Evolutionary conservation across 352 stramenopile genomes (phyloP).

Genomic region (Pythium rishiriense): DNA sequence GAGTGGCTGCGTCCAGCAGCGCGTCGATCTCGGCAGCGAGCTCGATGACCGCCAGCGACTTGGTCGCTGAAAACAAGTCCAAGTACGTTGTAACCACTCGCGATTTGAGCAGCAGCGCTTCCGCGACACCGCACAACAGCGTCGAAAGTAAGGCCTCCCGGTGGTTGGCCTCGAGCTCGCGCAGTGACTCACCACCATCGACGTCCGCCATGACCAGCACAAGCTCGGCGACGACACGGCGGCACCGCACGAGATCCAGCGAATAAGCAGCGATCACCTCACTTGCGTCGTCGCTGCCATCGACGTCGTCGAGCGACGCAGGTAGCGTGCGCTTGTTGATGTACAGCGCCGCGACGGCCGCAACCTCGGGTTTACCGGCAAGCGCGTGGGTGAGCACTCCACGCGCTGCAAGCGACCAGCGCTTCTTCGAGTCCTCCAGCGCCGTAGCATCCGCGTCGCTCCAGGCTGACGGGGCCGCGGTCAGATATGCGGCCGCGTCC

Average conservation of each 20-base stretch:
- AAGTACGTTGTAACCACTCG: conserved; percentile 63
- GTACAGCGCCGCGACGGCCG: conserved; percentile 46
- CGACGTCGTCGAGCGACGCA: conserved; percentile 28
- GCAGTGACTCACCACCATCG: conserved; percentile 37
- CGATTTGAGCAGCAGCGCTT: conserved; percentile 54
- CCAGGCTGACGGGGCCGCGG: conserved; percentile 15
- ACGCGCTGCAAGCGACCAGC: conserved; percentile 51
- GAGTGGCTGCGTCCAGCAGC: conserved; percentile 39
- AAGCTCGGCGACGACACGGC: conserved; percentile 50
- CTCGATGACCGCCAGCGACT: conserved; percentile 57
- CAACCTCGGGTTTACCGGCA: conserved; percentile 57
- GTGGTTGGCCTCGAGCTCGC: conserved; percentile 53
- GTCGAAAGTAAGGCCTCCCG: conserved; percentile 68
- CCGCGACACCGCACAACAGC: conserved; percentile 52
- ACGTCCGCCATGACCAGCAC: conserved; percentile 39
- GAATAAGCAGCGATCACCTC: conserved; percentile 49
- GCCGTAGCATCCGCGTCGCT: conserved; percentile 12
- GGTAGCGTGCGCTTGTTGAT: conserved; percentile 51
- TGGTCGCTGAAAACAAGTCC: conserved; percentile 29
- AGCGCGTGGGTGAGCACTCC: conserved; percentile 58
- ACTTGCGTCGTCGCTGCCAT: conserved; percentile 41
- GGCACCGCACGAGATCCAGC: conserved; percentile 38
- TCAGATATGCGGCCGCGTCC: conserved; percentile 13
- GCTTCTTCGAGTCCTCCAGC: conserved; percentile 38
- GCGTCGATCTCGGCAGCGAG: conserved; percentile 52